Evolutionary conservation across 2,329 filamentous ascomycete genomes (phyloP), one percentile per base, ranked within the genome.

Genomic region (Sporothrix humicola): DNA sequence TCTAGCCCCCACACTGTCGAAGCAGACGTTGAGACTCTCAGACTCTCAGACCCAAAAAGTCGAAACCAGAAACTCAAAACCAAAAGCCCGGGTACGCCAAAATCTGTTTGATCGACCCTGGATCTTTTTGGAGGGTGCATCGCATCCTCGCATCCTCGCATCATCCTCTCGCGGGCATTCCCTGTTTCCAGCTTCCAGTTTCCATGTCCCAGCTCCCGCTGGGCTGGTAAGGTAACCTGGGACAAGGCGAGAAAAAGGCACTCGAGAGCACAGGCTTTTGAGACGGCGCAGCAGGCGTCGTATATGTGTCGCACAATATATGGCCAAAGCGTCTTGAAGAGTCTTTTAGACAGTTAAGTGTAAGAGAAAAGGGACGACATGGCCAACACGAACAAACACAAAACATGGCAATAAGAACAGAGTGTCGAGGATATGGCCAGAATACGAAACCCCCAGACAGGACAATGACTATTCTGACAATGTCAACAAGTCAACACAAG

Each of bases 301-400:
- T 71, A 58, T 71, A 63, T 71, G 56, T 50, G 54, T 63, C 44
- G 69, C 69, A 63, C 54, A 71, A 71, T 71, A 61, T 37, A 61
- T 31, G 69, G 69, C 69, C 69, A 61, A 71, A 75, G 76, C 73
- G 74, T 46, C 75, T 76, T 76, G 8, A 48, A 15, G 20, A 48
- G 61, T 26, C 23, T 26, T 3, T n/a, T n/a, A n/a, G n/a, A n/a
- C n/a, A n/a, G n/a, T n/a, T 3, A 37, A 37, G 31, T 66, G 61
- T 66, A 20, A 48, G 61, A 26, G 42, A 66, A 44, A 48, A 46
- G 20, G 20, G 20, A 48, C 42, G 42, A 26, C 61, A 66, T 46
- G 37, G 42, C 31, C 3, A 4, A 46, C 12, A 23, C 10, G 23
- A 26, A 26, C 23, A 26, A 26, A 26, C 23, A 26, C 23, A 26